phyloP scores from a whole-genome alignment of 2,329 filamentous ascomycete species.

The Talaromyces piceae region DNA sequence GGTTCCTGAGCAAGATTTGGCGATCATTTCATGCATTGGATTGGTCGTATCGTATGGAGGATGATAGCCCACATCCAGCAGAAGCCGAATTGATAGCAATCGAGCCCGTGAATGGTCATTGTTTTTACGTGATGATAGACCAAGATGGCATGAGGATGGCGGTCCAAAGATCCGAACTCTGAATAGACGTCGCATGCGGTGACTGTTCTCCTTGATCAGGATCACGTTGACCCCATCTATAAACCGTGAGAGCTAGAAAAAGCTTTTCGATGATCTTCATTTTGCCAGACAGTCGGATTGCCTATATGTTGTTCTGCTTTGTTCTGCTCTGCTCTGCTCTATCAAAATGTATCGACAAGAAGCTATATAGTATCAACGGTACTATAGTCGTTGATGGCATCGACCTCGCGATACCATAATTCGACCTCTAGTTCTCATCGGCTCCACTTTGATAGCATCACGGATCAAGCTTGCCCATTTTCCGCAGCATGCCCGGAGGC shows the following conservation, averaged over 20 bases:
- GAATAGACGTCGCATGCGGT: neutral
- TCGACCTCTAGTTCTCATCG: conserved; percentile 19
- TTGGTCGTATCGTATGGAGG: neutral
- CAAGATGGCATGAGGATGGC: neutral
- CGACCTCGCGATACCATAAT: conserved; percentile 22
- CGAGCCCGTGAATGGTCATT: neutral
- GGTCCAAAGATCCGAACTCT: neutral
- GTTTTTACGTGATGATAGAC: conserved; percentile 1
- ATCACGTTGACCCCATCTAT: conserved; percentile 57
- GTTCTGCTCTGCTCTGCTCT: conserved; percentile 58
- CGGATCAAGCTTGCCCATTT: conserved; percentile 8
- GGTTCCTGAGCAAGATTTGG: neutral
- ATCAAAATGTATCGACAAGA: conserved; percentile 63
- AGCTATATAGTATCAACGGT: conserved; percentile 53
- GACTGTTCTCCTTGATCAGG: conserved; percentile 4
- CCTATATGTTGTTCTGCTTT: conserved; percentile 47
- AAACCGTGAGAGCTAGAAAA: conserved; percentile 60
- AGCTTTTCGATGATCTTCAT: conserved; percentile 37
- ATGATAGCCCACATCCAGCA: neutral
- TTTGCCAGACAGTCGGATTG: conserved; percentile 28
- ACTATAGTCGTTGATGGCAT: conserved; percentile 38
- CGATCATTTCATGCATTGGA: neutral
- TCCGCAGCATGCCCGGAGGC: conserved; percentile 5
- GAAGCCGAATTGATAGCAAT: neutral
- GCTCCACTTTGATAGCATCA: conserved; percentile 13